Evolutionary conservation across 345 rosid genomes (phyloP).

Genomic region (Mallotus nudiflorus): DNA sequence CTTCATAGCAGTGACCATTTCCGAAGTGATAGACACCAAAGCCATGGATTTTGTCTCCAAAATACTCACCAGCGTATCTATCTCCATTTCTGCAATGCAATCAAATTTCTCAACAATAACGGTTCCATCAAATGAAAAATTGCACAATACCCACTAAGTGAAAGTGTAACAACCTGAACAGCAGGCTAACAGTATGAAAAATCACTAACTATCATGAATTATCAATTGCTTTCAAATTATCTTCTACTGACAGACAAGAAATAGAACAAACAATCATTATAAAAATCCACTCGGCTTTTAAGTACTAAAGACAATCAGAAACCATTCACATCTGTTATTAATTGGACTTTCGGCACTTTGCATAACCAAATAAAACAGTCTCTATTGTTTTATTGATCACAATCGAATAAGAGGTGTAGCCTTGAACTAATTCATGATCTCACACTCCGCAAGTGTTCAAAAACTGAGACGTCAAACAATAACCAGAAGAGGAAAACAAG

Average conservation of each 20-base stretch:
- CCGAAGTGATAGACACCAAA: constrained; percentile 88
- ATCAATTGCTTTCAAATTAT: background rate
- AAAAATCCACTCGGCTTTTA: background rate
- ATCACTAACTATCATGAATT: background rate
- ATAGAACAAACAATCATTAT: background rate
- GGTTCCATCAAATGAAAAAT: background rate
- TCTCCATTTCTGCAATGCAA: constrained; percentile 77
- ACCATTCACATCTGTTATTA: background rate
- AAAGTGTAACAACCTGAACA: background rate
- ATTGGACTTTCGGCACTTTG: no score
- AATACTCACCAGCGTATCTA: constrained; percentile 87
- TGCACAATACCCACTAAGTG: background rate
- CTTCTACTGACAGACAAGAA: background rate
- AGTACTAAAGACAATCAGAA: background rate
- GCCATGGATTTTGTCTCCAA: constrained; percentile 91
- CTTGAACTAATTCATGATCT: background rate
- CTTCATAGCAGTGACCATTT: constrained; percentile 89
- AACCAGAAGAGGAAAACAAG: constrained; percentile 4
- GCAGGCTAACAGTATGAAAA: background rate
- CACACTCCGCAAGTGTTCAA: background rate
- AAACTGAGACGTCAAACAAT: constrained; percentile 10
- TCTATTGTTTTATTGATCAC: constrained; percentile 1
- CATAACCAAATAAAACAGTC: background rate
- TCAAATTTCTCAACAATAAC: constrained; percentile 12
- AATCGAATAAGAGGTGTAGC: background rate